phyloP scores from a whole-genome alignment of 306 rosid species.

The Parietaria judaica region DNA sequence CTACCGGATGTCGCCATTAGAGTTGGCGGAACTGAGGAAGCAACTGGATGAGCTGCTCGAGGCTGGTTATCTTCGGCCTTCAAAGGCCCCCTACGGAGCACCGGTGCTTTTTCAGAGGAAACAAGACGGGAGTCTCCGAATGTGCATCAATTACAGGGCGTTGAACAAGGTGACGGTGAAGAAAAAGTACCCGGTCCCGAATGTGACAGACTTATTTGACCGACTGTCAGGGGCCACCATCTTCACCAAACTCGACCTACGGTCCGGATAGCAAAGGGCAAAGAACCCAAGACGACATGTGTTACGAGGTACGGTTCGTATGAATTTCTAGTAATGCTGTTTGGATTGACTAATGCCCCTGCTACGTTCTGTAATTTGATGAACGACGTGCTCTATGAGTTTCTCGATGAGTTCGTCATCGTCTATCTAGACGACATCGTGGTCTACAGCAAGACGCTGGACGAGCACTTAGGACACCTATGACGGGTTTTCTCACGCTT shows the following conservation, averaged over 20 bases:
- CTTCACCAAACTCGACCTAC: neutral
- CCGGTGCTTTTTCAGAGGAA: neutral
- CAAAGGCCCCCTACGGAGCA: neutral
- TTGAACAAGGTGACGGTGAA: neutral
- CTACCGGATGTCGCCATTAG: neutral
- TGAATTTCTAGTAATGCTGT: neutral
- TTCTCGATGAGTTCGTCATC: neutral
- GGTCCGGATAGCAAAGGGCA: neutral
- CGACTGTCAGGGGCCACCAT: neutral
- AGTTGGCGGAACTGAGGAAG: neutral
- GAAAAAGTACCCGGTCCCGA: neutral
- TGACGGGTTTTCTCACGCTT: neutral
- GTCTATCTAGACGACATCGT: neutral
- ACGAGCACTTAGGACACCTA: neutral
- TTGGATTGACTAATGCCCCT: neutral
- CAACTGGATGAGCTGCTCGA: neutral
- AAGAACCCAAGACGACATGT: neutral
- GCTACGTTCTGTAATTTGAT: neutral
- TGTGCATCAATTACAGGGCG: neutral
- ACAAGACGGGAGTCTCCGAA: neutral
- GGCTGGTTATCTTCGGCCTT: neutral
- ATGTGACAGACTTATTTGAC: neutral
- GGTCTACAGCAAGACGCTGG: neutral
- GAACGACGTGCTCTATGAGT: neutral
- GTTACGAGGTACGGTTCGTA: neutral